Evolutionary conservation across 768 basidiomycete genomes (phyloP), one percentile per base, ranked within the genome.

Genomic region (Tephrocybe sp.): DNA sequence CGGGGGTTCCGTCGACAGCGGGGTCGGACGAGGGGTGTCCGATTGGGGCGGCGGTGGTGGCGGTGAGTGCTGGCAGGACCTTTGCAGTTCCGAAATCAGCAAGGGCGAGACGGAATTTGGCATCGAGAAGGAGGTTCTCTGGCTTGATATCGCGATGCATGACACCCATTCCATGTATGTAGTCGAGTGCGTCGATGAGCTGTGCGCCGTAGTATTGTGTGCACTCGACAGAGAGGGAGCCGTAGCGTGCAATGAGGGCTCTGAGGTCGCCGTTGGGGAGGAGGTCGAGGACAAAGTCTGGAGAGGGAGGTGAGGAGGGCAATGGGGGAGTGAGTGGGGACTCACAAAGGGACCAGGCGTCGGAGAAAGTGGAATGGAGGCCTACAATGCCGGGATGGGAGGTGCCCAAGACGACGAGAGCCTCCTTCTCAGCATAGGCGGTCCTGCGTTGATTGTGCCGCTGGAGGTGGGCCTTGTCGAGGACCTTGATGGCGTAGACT

Each of bases 1-100:
- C 11, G n/a, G 65, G 65, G 24, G 23, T 6, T 36, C 34, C 4
- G 8, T 24, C 12, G 37, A 21, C 15, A 18, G 21, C 10, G 24
- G 14, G 26, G 26, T 40, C 24, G 9, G n/a, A 8, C 1, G 25
- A 3, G 28, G 28, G 4, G 33, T 23, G 14, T 18, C 9, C 4
- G 18, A 15, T 26, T 34, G 36, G 21, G 21, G 15, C 30, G 7
- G 34, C 6, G 9, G 41, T 23, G 20, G 26, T 34, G 30, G 20
- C 28, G n/a, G 11, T 30, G 28, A n/a, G 28, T 2, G 76, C 63
- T 54, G 85, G 82, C 28, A 85, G 70, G 55, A 90, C 73, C 69
- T 90, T 89, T 17, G 93, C 93, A 3, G 93, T 95, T 5, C 97
- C 97, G 68, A 98, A 98, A 67, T 99, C 97, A 14, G 93, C 91